phyloP scores from a whole-genome alignment of 2,329 filamentous ascomycete species.

The Onygena corvina region DNA sequence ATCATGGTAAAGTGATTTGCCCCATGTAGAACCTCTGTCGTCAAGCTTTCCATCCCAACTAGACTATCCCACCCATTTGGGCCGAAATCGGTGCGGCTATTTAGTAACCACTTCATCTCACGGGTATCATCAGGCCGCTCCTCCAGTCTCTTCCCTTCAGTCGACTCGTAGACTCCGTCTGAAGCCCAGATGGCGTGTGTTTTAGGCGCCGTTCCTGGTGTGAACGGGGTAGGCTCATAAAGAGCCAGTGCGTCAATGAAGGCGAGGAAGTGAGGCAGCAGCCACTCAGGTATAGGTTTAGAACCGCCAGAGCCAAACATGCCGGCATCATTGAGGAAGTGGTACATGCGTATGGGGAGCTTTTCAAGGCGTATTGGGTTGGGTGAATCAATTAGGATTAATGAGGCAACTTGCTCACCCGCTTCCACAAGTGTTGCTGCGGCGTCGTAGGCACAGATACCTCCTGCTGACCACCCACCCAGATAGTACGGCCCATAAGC shows the following conservation, averaged over 20 bases:
- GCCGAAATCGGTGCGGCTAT: not conserved
- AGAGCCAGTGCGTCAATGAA: constrained; percentile 38
- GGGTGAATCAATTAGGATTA: constrained; percentile 43
- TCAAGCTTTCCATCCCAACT: not conserved
- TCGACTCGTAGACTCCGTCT: not conserved
- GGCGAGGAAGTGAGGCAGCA: constrained; percentile 42
- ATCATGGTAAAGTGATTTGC: not conserved
- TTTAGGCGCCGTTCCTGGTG: not conserved
- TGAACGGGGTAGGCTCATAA: constrained; percentile 26
- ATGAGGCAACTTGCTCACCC: constrained; percentile 39
- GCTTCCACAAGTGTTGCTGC: constrained; percentile 37
- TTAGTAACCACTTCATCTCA: constrained; percentile 4
- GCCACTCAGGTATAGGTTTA: constrained; percentile 36
- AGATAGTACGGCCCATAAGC: constrained; percentile 48
- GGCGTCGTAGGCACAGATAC: constrained; percentile 44
- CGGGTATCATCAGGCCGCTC: constrained; percentile 2
- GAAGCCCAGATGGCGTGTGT: constrained; percentile 6
- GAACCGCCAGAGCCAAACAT: constrained; percentile 36
- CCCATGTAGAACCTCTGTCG: not conserved
- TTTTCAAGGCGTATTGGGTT: constrained; percentile 53
- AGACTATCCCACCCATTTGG: not conserved
- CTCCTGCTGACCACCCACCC: constrained; percentile 46
- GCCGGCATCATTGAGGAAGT: constrained; percentile 38
- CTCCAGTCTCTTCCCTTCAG: not conserved
- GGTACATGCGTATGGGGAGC: constrained; percentile 44